A percentile compares a stretch with the other conserved stretches of the same genome.
Conservation (phyloP, 2,329 filamentous ascomycete species). For the Trichoderma arundinaceum region DNA sequence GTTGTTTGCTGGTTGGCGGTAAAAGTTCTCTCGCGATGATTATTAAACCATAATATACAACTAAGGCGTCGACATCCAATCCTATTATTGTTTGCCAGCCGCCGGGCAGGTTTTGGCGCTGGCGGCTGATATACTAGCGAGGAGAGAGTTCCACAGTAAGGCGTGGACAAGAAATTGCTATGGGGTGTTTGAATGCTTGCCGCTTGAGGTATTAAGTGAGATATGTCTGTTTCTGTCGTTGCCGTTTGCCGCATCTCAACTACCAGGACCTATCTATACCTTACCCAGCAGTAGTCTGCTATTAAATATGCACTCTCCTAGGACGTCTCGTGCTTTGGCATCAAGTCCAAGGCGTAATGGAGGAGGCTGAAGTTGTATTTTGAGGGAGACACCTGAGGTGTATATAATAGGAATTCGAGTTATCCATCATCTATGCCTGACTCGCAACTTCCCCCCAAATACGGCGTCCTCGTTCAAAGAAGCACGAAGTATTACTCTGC, state of each 20-base stretch:
- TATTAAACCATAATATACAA: not conserved
- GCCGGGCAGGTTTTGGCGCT: not conserved
- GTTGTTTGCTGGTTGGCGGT: conserved; percentile 5
- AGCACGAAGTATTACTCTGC: too few species aligned
- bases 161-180: not conserved
- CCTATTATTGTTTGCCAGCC: not conserved
- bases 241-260: not conserved
- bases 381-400: too few species aligned
- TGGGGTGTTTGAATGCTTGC: not conserved
- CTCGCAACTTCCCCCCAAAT: too few species aligned
- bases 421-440: too few species aligned
- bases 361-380: too few species aligned
- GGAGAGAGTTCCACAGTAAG: not conserved
- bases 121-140: not conserved
- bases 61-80: not conserved
- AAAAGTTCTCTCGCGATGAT: not conserved
- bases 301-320: too few species aligned
- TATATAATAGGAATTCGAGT: too few species aligned
- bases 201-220: not conserved
- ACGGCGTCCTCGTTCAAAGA: too few species aligned
- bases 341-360: too few species aligned
- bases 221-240: not conserved
- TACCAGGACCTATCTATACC: too few species aligned
- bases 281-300: too few species aligned
- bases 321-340: not conserved